A percentile compares a stretch with the other conserved stretches of the same genome.
phyloP scores from a whole-genome alignment of 805 yeast species.

The Barnettozyma populi region DNA sequence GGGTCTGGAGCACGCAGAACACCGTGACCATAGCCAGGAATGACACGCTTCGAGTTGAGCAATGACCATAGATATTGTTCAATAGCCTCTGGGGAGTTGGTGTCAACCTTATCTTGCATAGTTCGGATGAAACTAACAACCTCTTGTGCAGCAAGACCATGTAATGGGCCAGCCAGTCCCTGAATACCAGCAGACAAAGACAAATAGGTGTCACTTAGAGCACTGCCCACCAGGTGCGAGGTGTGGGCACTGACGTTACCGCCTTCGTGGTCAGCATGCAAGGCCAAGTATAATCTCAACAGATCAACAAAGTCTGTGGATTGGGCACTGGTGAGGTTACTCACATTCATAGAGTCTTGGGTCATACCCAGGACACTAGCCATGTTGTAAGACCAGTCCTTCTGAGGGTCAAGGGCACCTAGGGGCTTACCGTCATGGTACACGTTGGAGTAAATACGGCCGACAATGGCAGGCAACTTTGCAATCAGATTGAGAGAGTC shows the following conservation, averaged over 20 bases:
- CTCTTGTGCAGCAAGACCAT: slow-evolving; percentile 83
- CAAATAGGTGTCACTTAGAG: slow-evolving; percentile 69
- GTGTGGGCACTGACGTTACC: slow-evolving; percentile 82
- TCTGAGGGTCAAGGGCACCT: slow-evolving; percentile 46
- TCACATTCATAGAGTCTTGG: slow-evolving; percentile 28
- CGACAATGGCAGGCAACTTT: slow-evolving; percentile 68
- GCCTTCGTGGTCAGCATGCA: slow-evolving; percentile 81
- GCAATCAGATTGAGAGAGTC: slow-evolving; percentile 67
- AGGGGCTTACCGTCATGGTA: slow-evolving; percentile 46
- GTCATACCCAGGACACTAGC: slow-evolving; percentile 60
- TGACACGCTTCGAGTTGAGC: slow-evolving; percentile 67
- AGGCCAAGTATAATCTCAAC: slow-evolving; percentile 65
- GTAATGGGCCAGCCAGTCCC: slow-evolving; percentile 84
- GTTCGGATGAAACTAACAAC: slow-evolving; percentile 68
- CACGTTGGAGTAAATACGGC: slow-evolving; percentile 65
- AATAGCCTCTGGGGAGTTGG: slow-evolving; percentile 39
- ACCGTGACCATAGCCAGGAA: slow-evolving; percentile 89
- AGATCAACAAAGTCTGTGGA: slow-evolving; percentile 60
- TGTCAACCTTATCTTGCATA: slow-evolving; percentile 44
- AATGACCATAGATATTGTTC: slow-evolving; percentile 67
- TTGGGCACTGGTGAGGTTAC: slow-evolving; percentile 30
- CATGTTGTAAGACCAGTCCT: slow-evolving; percentile 72
- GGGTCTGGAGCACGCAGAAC: slow-evolving; percentile 82
- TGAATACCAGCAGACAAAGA: slow-evolving; percentile 74
- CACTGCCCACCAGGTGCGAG: slow-evolving; percentile 78